phyloP scores from a whole-genome alignment of 1,139 yeast species.

The Suhomyces wounanorum region DNA sequence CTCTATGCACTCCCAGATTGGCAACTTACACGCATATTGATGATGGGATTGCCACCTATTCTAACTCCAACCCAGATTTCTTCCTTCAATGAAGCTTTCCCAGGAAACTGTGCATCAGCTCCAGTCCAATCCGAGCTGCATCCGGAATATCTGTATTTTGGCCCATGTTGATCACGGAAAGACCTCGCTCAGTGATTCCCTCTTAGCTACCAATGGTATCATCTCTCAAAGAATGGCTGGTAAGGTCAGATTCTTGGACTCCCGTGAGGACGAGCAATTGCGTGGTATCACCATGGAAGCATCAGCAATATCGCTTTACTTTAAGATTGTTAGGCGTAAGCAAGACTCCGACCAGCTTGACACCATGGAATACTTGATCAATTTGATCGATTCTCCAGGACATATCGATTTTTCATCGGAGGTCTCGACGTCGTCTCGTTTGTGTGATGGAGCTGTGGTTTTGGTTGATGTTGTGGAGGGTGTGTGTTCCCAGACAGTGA shows the following conservation, averaged over 20 bases:
- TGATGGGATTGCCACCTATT: background rate
- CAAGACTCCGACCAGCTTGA: slow-evolving; percentile 33
- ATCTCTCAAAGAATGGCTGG: slow-evolving; percentile 96
- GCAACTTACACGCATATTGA: background rate
- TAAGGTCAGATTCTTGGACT: slow-evolving; percentile 86
- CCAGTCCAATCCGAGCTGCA: slow-evolving; percentile 67
- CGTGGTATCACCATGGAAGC: slow-evolving; percentile 99
- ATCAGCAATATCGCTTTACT: slow-evolving; percentile 86
- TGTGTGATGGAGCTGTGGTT: slow-evolving; percentile 96
- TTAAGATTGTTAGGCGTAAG: slow-evolving; percentile 58
- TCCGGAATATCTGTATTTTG: slow-evolving; percentile 89
- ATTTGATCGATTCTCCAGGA: slow-evolving; percentile 96
- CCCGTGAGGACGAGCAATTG: slow-evolving; percentile 92
- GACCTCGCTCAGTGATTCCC: slow-evolving; percentile 89
- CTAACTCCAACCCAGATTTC: background rate
- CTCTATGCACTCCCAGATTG: background rate
- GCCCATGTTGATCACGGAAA: slow-evolving; percentile 99
- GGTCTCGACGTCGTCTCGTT: slow-evolving; percentile 90
- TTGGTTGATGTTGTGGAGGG: slow-evolving; percentile 98
- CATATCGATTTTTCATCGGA: slow-evolving; percentile 97
- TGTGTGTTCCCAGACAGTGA: slow-evolving; percentile 94
- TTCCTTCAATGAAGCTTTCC: slow-evolving; percentile 47
- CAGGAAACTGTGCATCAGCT: slow-evolving; percentile 64
- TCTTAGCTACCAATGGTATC: slow-evolving; percentile 93
- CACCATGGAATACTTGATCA: slow-evolving; percentile 78